These are phyloP conservation scores for Musa itinerans DNA, from an alignment of 176 grass and related monocot species.

Conservation along the genomic window DNA sequence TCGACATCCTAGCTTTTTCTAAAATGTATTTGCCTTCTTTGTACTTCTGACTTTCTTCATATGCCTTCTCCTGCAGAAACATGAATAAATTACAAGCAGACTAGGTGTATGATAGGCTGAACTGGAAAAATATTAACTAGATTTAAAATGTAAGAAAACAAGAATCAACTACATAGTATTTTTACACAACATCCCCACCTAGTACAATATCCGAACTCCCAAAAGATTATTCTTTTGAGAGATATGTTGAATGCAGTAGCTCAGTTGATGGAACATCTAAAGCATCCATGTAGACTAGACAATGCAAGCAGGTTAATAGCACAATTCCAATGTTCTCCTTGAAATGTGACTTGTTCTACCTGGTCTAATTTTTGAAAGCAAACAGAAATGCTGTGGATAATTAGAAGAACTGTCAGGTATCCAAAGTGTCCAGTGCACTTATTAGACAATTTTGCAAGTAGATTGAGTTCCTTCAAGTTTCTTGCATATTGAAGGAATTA, in stretches of 20 bases:
- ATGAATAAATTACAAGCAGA: not conserved
- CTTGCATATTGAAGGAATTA: not conserved
- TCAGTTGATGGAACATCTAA: not conserved
- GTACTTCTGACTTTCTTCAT: constrained; percentile 59
- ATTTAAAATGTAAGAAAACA: too few relatives aligned
- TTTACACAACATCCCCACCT: too few relatives aligned
- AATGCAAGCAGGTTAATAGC: not conserved
- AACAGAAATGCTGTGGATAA: not conserved
- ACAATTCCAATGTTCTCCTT: not conserved
- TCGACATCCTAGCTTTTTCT: constrained; percentile 52
- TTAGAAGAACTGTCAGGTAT: not conserved
- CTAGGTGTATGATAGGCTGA: too few relatives aligned
- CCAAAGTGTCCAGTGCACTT: not conserved
- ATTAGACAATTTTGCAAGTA: not conserved
- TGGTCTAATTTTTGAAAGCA: not conserved
- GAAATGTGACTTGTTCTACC: not conserved
- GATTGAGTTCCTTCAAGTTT: not conserved
- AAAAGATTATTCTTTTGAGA: too few relatives aligned
- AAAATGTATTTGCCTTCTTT: constrained; percentile 68
- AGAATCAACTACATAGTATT: too few relatives aligned
- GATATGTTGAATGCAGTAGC: not conserved
- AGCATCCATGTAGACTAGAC: not conserved
- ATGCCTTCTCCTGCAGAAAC: constrained; percentile 55
- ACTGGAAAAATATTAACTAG: too few relatives aligned
- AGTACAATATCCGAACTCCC: too few relatives aligned